Conservation (phyloP, 352 stramenopile genomes). For the Phytophthora meadii region DNA sequence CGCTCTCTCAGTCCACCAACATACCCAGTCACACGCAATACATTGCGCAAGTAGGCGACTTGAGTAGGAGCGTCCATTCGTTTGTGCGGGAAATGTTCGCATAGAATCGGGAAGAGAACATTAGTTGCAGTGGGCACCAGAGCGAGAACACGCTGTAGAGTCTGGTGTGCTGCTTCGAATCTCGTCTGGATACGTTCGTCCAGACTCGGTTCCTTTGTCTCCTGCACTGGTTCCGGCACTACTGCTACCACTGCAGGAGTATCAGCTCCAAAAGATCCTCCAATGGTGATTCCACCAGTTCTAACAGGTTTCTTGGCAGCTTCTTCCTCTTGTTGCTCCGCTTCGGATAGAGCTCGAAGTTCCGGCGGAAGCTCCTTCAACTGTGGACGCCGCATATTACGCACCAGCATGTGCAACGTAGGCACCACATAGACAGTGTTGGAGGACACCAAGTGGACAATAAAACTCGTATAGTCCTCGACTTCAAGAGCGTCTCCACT, state of each 20-base stretch:
- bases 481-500: slow-evolving; percentile 55
- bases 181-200: slow-evolving; percentile 65
- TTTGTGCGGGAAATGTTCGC: slow-evolving; percentile 86
- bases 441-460: slow-evolving; percentile 84
- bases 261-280: slow-evolving; percentile 47
- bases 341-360: slow-evolving; percentile 23
- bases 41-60: slow-evolving; percentile 74
- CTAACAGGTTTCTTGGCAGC: slow-evolving; percentile 12
- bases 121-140: slow-evolving; percentile 82
- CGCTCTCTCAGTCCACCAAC: slow-evolving; percentile 77
- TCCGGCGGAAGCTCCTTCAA: slow-evolving; percentile 51
- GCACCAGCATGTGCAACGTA: slow-evolving; percentile 84
- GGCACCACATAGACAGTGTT: slow-evolving; percentile 86
- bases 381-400: slow-evolving; percentile 69
- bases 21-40: slow-evolving; percentile 75
- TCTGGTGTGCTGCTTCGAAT: slow-evolving; percentile 69
- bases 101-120: slow-evolving; percentile 78
- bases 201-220: slow-evolving; percentile 28
- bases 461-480: slow-evolving; percentile 72
- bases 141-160: slow-evolving; percentile 67
- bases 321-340: slow-evolving; percentile 11
- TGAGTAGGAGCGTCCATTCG: slow-evolving; percentile 72
- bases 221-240: slow-evolving; percentile 14
- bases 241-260: slow-evolving; percentile 5
- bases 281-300: slow-evolving; percentile 44